Conservation (phyloP, 805 yeast species). For the Grigorovia humatica region DNA sequence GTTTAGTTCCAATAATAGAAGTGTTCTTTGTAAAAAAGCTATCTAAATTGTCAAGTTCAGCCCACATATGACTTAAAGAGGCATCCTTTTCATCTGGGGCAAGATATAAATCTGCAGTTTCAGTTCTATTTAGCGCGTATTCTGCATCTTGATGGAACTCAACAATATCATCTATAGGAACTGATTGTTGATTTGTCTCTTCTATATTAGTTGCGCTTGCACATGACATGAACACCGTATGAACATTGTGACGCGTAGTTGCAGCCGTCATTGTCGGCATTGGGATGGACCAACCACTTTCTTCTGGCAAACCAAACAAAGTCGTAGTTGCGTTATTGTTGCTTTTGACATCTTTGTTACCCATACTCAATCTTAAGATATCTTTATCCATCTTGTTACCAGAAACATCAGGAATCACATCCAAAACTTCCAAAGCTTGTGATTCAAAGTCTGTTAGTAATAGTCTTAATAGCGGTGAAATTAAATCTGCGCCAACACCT, state of each 20-base stretch:
- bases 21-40: constrained; percentile 62
- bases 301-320: constrained; percentile 82
- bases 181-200: constrained; percentile 12
- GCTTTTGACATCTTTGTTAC: constrained; percentile 64
- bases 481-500: constrained; percentile 90
- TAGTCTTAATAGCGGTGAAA: constrained; percentile 78
- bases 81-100: constrained; percentile 55
- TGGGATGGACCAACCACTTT: constrained; percentile 94
- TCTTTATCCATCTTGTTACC: constrained; percentile 88
- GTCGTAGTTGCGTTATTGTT: constrained; percentile 83
- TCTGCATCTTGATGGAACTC: constrained; percentile 28
- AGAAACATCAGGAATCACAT: constrained; percentile 73
- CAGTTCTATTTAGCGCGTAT: constrained; percentile 20
- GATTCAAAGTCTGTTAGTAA: constrained; percentile 78
- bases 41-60: constrained; percentile 80
- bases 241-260: constrained; percentile 83
- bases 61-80: constrained; percentile 83
- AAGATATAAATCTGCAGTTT: constrained; percentile 20
- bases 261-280: constrained; percentile 90
- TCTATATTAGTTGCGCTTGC: constrained; percentile 26
- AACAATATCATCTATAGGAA: constrained; percentile 18
- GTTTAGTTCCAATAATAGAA: constrained; percentile 1
- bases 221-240: constrained; percentile 89
- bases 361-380: constrained; percentile 83
- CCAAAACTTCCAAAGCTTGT: constrained; percentile 81